phyloP scores from a whole-genome alignment of 2,329 filamentous ascomycete species.

The Colletotrichum sp. region DNA sequence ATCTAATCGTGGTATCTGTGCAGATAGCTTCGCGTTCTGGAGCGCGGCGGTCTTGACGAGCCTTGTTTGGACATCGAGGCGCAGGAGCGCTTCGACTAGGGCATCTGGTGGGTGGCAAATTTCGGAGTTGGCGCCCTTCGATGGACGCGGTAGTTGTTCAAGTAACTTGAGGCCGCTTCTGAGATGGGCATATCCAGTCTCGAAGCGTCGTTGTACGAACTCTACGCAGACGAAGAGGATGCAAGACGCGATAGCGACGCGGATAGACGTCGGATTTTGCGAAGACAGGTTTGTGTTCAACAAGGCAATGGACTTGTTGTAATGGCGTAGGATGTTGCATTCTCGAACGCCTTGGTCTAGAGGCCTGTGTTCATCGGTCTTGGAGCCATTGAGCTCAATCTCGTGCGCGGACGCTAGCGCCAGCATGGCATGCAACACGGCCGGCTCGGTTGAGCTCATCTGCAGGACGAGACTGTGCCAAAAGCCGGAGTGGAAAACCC shows the following conservation, averaged over 20 bases:
- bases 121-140: neutral
- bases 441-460: constrained; percentile 38
- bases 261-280: constrained; percentile 32
- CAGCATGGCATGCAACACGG: constrained; percentile 43
- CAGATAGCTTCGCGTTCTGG: neutral
- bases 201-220: constrained; percentile 39
- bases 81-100: constrained; percentile 46
- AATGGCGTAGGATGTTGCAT: constrained; percentile 35
- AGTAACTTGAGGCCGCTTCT: constrained; percentile 47
- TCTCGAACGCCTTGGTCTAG: constrained; percentile 9
- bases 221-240: constrained; percentile 40
- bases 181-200: constrained; percentile 43
- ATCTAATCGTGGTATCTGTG: neutral
- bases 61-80: constrained; percentile 32
- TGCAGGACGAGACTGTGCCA: constrained; percentile 44
- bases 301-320: constrained; percentile 40
- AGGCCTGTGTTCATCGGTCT: neutral
- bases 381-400: constrained; percentile 7
- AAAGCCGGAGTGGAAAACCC: constrained; percentile 39
- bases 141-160: constrained; percentile 5
- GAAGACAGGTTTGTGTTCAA: constrained; percentile 36
- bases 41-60: constrained; percentile 21
- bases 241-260: constrained; percentile 42
- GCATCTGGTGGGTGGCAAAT: constrained; percentile 39
- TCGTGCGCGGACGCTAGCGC: constrained; percentile 42